Base-by-base conservation (phyloP, 768 basidiomycete species). In the Tubosaeta sp. region DNA sequence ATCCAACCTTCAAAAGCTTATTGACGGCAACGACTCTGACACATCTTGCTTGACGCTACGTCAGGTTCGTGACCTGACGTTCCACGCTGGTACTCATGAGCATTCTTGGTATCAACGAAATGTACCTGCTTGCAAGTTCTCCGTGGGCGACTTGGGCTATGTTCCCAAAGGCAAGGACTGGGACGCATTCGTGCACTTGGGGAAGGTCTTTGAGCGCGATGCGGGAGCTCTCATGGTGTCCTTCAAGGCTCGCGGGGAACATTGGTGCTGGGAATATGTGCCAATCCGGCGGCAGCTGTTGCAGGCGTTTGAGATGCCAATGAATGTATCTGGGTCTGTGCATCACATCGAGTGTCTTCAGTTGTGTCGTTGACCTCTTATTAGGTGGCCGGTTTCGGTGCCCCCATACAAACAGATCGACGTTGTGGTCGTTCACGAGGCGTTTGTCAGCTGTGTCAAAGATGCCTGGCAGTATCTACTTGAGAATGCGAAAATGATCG, bases 61-160 rank as follows among this genome's bases (percentile, higher is more conserved):
- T 10, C 68, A 73, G 47, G 62, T 78, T 6, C 71, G 76, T 16
- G 59, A 70, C 43, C 61, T 72, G 14, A 74, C 68, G 22, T 64
- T 78, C 41, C 63, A 69, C 33, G 60, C 68, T 11, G 60, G 63
- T 29, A 43, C 57, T 9, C 75, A 74, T 43, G 65, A 71, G n/a
- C 71, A 75, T 48, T 62, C 65, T 9, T 78, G 77, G 76, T 62
- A 66, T 8, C 68, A 74, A 54, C 69, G 64, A 26, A 65, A 67
- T 13, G 74, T 78, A 27, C 71, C 73, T 2, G 62, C 74, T 2
- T 65, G 71, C 54, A 71, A 71, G 47, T 77, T 74, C 51, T 39
- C 57, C 5, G 70, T 75, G 19, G 78, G 78, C 8, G 77, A 80
- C 52, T 55, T 76, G 25, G 77, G 77, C 14, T 79, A 77, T 50